Evolutionary conservation across 2,329 filamentous ascomycete species (phyloP).

Genomic region (Cordyceps fumosorosea): DNA sequence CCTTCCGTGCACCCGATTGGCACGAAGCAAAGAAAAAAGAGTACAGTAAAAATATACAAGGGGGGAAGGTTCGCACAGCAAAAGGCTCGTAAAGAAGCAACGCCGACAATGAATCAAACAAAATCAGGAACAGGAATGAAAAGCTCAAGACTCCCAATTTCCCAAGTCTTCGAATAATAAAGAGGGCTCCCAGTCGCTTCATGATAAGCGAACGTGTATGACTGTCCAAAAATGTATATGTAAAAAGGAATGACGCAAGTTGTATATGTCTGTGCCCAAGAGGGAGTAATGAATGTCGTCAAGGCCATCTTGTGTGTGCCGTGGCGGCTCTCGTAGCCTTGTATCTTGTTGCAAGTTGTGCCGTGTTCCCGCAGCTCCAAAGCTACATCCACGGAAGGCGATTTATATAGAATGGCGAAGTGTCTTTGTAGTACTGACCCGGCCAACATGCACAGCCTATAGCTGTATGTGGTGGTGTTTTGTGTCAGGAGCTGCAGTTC

Average conservation of each 20-base stretch:
- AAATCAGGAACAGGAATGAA: slow-evolving; percentile 18
- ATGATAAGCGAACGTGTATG: neutral
- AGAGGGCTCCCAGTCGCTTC: slow-evolving; percentile 13
- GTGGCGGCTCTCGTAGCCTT: neutral
- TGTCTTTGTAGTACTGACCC: neutral
- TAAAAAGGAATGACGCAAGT: slow-evolving; percentile 9
- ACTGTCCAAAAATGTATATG: slow-evolving; percentile 12
- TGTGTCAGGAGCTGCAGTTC: neutral
- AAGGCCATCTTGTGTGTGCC: neutral
- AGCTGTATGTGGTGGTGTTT: neutral
- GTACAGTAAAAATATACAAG: slow-evolving; percentile 4
- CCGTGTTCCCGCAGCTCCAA: neutral
- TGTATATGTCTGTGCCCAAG: slow-evolving; percentile 3
- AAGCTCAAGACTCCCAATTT: slow-evolving; percentile 16
- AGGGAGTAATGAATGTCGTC: slow-evolving; percentile 1
- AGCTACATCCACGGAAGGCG: neutral
- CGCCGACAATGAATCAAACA: slow-evolving; percentile 15
- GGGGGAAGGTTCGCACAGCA: neutral
- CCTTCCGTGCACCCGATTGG: neutral
- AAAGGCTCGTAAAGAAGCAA: slow-evolving; percentile 1
- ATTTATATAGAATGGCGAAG: neutral
- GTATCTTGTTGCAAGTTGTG: neutral
- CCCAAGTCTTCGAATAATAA: neutral
- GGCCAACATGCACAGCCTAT: neutral
- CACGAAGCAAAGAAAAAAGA: neutral